These are phyloP conservation scores for Cutaneotrichosporon cavernicola DNA, from an alignment of 1,284 basidiomycete species.

Conservation along the genomic window DNA sequence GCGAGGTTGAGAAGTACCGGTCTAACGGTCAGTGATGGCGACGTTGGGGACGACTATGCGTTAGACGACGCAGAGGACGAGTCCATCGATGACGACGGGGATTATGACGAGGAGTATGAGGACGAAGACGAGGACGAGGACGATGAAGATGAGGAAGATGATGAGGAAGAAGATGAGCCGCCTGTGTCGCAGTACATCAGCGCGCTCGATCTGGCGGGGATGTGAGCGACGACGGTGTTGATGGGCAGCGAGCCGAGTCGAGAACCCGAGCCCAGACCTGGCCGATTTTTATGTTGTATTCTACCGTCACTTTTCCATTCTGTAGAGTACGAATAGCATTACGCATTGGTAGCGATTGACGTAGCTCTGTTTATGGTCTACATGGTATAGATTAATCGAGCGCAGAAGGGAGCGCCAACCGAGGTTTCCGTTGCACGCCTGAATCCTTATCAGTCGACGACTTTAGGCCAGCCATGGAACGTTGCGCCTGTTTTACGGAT, in stretches of 20 bases:
- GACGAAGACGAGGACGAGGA: slow-evolving; percentile 41
- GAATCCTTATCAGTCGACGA: neutral
- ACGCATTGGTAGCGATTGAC: neutral
- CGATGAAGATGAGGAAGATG: slow-evolving; percentile 45
- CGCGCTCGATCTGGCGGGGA: slow-evolving; percentile 44
- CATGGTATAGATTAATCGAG: too few relatives aligned
- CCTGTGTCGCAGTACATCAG: slow-evolving; percentile 46
- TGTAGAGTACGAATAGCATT: slow-evolving; percentile 6
- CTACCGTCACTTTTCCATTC: neutral
- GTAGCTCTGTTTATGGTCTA: too few relatives aligned
- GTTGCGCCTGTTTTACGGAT: neutral
- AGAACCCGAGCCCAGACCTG: neutral
- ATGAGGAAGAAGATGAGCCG: slow-evolving; percentile 38
- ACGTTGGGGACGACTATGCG: neutral
- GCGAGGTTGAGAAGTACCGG: neutral
- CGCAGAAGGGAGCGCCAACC: too few relatives aligned
- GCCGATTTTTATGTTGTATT: slow-evolving; percentile 4
- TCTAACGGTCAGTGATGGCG: neutral
- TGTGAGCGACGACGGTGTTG: neutral
- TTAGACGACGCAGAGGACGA: slow-evolving; percentile 12
- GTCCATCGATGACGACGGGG: slow-evolving; percentile 8
- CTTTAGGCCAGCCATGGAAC: neutral
- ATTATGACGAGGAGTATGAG: slow-evolving; percentile 33
- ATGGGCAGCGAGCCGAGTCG: neutral
- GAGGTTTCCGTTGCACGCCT: neutral